phyloP scores from a whole-genome alignment of 2,329 filamentous ascomycete genomes.

The Parascedosporium putredinis region DNA sequence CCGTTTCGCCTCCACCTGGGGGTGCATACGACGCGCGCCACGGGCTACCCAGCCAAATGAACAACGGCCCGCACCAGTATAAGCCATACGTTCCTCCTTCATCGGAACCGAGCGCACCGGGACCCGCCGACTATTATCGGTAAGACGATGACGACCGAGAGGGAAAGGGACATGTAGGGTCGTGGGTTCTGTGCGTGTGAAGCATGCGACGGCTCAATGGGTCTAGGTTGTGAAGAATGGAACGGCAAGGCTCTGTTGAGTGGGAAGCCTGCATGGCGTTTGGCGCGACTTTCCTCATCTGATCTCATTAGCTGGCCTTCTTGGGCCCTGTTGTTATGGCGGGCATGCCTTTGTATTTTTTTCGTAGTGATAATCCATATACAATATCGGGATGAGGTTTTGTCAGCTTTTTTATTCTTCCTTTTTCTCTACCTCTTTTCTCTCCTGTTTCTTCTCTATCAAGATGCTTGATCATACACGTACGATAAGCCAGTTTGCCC shows the following conservation, averaged over 20 bases:
- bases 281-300: neutral
- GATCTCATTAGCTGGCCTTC: neutral
- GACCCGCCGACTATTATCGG: constrained; percentile 47
- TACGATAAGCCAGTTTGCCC: no score
- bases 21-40: constrained; percentile 41
- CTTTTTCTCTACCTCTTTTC: no score
- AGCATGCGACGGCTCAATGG: no score
- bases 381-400: no score
- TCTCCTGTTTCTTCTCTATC: no score
- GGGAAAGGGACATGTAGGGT: constrained; percentile 11
- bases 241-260: neutral
- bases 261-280: neutral
- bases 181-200: no score
- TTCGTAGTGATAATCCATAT: no score
- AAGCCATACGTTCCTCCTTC: constrained; percentile 47
- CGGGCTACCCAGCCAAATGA: constrained; percentile 35
- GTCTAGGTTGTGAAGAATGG: neutral
- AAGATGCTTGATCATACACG: no score
- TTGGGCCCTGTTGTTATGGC: neutral
- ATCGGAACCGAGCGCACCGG: constrained; percentile 35
- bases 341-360: no score
- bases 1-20: constrained; percentile 30
- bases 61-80: constrained; percentile 36
- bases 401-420: no score
- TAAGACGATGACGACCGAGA: constrained; percentile 20